Conservation (phyloP, 176 grass and related monocot species). For the Cenchrus fungigraminus region DNA sequence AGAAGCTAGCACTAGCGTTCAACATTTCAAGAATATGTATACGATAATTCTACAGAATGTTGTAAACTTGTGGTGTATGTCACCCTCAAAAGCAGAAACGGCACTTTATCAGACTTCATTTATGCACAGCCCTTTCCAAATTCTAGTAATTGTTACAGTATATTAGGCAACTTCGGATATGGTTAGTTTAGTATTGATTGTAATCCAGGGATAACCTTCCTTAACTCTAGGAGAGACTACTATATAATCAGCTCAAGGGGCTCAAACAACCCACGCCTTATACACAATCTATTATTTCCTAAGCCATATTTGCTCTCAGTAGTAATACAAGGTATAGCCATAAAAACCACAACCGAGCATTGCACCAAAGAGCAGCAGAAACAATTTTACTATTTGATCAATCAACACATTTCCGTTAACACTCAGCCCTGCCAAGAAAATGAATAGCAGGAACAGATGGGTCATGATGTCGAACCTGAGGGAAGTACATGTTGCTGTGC, state of each 20-base stretch:
- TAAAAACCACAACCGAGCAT: neutral
- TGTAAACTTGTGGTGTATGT: neutral
- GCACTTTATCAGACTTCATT: neutral
- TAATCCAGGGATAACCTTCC: too few species aligned
- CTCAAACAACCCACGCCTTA: too few species aligned
- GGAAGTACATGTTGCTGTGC: conserved; percentile 99
- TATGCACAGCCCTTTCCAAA: neutral
- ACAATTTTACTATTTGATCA: neutral
- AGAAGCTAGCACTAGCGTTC: conserved; percentile 3
- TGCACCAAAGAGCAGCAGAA: neutral
- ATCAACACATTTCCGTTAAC: conserved; percentile 1
- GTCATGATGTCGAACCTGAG: conserved; percentile 57
- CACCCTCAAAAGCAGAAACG: neutral
- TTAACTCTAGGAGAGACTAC: too few species aligned
- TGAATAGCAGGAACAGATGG: neutral
- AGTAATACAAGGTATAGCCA: neutral
- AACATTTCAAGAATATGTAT: neutral
- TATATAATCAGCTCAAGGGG: too few species aligned
- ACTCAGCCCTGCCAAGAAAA: neutral
- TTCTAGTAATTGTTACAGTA: neutral
- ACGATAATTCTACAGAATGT: neutral
- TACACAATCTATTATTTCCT: too few species aligned
- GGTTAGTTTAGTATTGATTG: too few species aligned
- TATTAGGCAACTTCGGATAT: too few species aligned
- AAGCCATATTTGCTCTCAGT: too few species aligned